A percentile compares a stretch with the other conserved stretches of the same genome.
phyloP scores from a whole-genome alignment of 345 rosid genomes.

The Kandelia obovata region DNA sequence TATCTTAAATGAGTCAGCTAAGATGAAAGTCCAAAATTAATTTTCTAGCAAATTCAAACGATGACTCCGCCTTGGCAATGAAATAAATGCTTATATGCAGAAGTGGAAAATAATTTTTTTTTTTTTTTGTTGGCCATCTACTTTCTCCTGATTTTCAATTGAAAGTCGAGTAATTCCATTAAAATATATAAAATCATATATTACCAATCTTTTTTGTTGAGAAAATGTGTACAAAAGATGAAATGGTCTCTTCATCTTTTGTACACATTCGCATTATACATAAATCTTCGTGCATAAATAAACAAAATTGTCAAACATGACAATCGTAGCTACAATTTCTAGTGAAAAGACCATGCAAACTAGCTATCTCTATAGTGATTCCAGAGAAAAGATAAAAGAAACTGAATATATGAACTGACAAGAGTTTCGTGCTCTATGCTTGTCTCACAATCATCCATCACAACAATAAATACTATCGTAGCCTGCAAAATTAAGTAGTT shows the following conservation, averaged over 20 bases:
- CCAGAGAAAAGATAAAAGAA: background rate
- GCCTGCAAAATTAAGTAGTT: slow-evolving; percentile 2
- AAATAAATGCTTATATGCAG: background rate
- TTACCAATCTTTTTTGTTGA: too few species aligned
- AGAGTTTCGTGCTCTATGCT: background rate
- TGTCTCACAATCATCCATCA: slow-evolving; percentile 7
- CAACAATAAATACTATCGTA: background rate
- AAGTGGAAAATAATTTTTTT: background rate
- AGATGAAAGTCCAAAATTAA: background rate
- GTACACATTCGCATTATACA: too few species aligned
- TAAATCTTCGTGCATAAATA: too few species aligned
- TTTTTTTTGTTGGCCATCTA: background rate
- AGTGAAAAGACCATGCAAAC: background rate
- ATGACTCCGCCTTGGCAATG: background rate
- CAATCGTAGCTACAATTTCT: background rate
- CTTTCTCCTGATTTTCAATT: background rate
- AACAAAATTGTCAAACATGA: too few species aligned
- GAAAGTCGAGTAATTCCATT: too few species aligned
- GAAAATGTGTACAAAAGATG: too few species aligned
- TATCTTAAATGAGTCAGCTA: too few species aligned
- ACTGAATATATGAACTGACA: slow-evolving; percentile 11
- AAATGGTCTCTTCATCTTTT: too few species aligned
- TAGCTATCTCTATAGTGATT: slow-evolving; percentile 5
- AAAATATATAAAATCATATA: too few species aligned
- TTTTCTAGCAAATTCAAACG: background rate